Base-by-base conservation (phyloP, 2,329 filamentous ascomycete genomes). In the Davidsoniella neocaledoniae region DNA sequence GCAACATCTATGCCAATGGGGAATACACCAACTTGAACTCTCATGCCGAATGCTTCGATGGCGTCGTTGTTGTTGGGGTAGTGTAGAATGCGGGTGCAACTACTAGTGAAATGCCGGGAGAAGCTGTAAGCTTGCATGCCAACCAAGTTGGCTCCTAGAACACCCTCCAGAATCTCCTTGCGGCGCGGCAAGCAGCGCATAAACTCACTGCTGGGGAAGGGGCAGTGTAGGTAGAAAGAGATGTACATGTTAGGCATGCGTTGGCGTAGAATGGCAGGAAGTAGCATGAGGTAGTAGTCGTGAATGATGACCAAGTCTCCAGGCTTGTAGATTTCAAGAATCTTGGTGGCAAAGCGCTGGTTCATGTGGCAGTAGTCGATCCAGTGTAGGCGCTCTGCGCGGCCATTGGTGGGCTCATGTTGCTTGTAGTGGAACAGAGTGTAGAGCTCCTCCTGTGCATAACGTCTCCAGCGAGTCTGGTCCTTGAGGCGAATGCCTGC, bases 111-210 rank as follows among this genome's bases (percentile, higher is more conserved):
- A 64, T 96, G 90, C 21, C 88, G 79, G 12, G 88, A 90, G 64
- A 94, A 96, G 63, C 87, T 91, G 68, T 87, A 91, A 6, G 87
- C 91, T 65, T 96, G 90, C 68, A 96, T 95, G 1, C 87, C 88
- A 55, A 96, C 78, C 69, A 96, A 80, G 64, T 95, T 95, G 50
- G 90, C 78, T 16, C 90, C 88, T 40, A 96, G 71, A 43, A 94
- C 79, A 45, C 91, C 91, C 57, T 91, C 86, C 12, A 96, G 70
- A 9, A 96, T 74, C 62, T 95, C 87, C 64, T 94, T 94, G 57
- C 90, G 78, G 55, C 86, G 79, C 37, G 86, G 84, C 50, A 95
- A 70, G 63, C 88, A 94, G 44, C 88, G 79, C 62, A 95, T 77
- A 61, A 94, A 95, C 65, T 96, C 91, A 70, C 86, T 94, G 66